These are phyloP conservation scores for Kwoniella bestiolae DNA, from an alignment of 768 basidiomycete species.

Conservation along the genomic window DNA sequence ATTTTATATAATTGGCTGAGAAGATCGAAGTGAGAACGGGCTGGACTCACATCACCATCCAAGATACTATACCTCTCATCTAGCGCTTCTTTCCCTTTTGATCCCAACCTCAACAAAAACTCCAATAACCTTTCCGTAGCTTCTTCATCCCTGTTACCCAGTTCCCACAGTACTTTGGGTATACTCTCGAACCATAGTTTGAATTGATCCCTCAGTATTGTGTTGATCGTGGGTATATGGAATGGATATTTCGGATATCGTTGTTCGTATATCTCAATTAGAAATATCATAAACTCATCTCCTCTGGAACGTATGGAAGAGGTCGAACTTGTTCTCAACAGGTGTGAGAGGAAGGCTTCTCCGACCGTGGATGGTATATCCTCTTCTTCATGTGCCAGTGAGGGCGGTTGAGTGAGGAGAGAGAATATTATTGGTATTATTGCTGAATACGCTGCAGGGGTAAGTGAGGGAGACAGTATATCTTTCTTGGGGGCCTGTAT, in stretches of 20 bases:
- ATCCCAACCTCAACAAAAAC: conserved; percentile 63
- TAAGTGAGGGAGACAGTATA: conserved; percentile 36
- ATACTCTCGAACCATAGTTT: conserved; percentile 75
- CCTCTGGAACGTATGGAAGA: conserved; percentile 70
- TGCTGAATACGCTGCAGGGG: conserved; percentile 45
- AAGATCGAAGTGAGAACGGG: too few species aligned
- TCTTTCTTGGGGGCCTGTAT: conserved; percentile 45
- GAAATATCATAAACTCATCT: conserved; percentile 73
- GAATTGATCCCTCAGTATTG: conserved; percentile 24
- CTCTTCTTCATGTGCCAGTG: neutral
- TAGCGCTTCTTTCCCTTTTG: conserved; percentile 35
- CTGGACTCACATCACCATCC: conserved; percentile 17
- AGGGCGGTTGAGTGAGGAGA: conserved; percentile 56
- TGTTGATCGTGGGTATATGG: conserved; percentile 33
- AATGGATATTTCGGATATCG: conserved; percentile 47
- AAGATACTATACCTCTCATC: conserved; percentile 23
- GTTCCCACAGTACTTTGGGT: conserved; percentile 84
- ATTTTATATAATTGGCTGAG: too few species aligned
- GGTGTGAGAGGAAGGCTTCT: conserved; percentile 69
- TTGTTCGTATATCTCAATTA: conserved; percentile 66
- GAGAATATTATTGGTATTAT: conserved; percentile 55
- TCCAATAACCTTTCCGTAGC: conserved; percentile 67
- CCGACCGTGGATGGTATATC: conserved; percentile 59
- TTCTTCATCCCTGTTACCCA: conserved; percentile 65
- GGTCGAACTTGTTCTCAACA: conserved; percentile 65